phyloP scores from a whole-genome alignment of 2,329 filamentous ascomycete genomes.

The Cordyceps cateniannulata region DNA sequence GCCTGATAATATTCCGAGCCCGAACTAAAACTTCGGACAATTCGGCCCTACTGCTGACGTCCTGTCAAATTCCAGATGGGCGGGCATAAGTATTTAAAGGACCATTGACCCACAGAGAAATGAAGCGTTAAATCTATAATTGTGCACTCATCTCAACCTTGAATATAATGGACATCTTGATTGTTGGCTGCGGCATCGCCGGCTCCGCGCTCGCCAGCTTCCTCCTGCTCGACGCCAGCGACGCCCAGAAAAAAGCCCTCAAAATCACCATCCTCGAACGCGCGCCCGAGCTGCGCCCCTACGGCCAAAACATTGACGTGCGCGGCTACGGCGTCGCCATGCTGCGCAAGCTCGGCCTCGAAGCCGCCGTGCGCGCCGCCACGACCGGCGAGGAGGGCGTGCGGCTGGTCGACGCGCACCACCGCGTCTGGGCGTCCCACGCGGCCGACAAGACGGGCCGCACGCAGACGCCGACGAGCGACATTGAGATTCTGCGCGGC shows the following conservation, averaged over 20 bases:
- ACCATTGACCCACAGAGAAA: neutral
- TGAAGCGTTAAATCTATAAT: neutral
- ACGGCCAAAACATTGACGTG: constrained; percentile 41
- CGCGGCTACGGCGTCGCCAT: constrained; percentile 34
- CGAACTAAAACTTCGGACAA: neutral
- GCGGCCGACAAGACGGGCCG: too few species aligned
- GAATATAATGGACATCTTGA: constrained; percentile 30
- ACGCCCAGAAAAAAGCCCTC: constrained; percentile 15
- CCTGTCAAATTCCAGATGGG: too few species aligned
- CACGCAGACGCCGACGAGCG: too few species aligned
- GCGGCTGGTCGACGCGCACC: too few species aligned
- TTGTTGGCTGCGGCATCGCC: constrained; percentile 40
- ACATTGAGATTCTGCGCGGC: too few species aligned
- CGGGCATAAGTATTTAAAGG: neutral
- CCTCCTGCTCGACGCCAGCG: constrained; percentile 25
- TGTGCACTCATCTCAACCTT: neutral
- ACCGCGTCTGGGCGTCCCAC: too few species aligned
- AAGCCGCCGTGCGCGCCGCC: constrained; percentile 32
- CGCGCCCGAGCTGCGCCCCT: constrained; percentile 26
- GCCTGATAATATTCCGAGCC: neutral
- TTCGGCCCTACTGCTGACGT: neutral
- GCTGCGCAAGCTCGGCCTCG: constrained; percentile 33
- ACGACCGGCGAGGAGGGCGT: too few species aligned
- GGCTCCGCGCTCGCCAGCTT: constrained; percentile 37
- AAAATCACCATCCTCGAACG: constrained; percentile 39